Base-by-base conservation (phyloP, 805 yeast genomes). In the Hanseniaspora clermontiae region DNA sequence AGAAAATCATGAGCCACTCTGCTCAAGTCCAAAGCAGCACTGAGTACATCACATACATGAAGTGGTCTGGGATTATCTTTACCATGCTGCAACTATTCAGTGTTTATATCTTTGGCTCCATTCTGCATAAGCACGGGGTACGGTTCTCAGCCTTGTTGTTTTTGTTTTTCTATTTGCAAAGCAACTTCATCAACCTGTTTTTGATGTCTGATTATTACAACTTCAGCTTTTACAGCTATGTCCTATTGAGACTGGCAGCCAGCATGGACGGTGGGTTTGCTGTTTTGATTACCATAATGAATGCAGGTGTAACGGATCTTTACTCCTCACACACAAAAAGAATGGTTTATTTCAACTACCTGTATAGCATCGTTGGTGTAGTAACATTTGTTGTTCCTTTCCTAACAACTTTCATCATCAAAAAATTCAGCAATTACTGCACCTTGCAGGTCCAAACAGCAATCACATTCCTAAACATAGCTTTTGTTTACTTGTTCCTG, bases 31-130 rank as follows among this genome's bases (percentile, higher is more conserved):
- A 29, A 17, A 45, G 12, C 6, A 46, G 20, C n/a, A 32, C 12
- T 15, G 50, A 45, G 10, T 52, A 45, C 31, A 8, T 52, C 2
- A 17, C 27, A 14, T 52, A 40, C 47, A 52, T 45, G 50, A 52
- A 52, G 45, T 52, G 56, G 56, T 45, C 56, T 2, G 50, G 56
- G 38, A 38, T 52, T 17, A 10, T 52, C 8, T 27, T 52, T 15
- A 52, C 50, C 1, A 1, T 27, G 9, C 19, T 45, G 12, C 50
- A 52, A 38, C 20, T 52, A 43, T 43, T 37, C 11, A 37, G 34
- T 19, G 45, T 52, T 10, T 52, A 48, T 20, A 36, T n/a, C 12
- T 43, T 52, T 52, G 56, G 56, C 8, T 19, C 10, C 6, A 3
- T 52, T 17, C n/a, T 52, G 5, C 46, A 52, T 8, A 38, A 37